Base-by-base conservation (phyloP, 257 asterid genomes). In the Scutellaria barbata region DNA sequence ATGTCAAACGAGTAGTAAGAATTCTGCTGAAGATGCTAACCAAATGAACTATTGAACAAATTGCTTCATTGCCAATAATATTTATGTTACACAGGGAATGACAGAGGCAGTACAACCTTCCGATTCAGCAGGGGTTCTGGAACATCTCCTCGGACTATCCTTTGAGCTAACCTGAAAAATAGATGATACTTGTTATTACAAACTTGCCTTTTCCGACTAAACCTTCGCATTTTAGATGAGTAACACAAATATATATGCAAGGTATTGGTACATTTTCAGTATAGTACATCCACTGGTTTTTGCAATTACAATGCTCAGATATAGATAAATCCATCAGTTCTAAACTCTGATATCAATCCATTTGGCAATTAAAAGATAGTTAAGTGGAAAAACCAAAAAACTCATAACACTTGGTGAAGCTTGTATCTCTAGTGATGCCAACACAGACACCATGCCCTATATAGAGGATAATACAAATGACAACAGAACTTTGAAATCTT, bases 81-180 rank as follows among this genome's bases (percentile, higher is more conserved):
- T 40, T 50, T 9, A 18, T n/a, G 42, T 35, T 66, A 48, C 48
- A 53, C 58, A 40, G 22, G 20, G 12, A 63, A 63, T 43, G 41
- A 60, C 61, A 62, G 66, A 66, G 48, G 42, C 12, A 46, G 25
- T 52, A 72, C 60, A 65, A 92, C 98, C 97, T 89, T 92, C 41
- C 98, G 96, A 79, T 92, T 86, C 59, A 87, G 74, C 72, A 92
- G 80, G 57, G 96, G 96, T 76, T 92, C 98, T 58, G 98, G 98
- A 79, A 92, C 98, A 86, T 92, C 98, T 48, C 98, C 97, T 45
- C 96, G 85, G 41, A 92, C 88, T 73, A 92, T 92, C 80, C 98
- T 80, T 76, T 90, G 98, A 82, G 98, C 98, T 83, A 92, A 86
- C 82, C 98, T 92, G 87, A 60, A 78, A 73, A 5, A 47, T 41